phyloP scores from a whole-genome alignment of 163 green algal genomes.

The Volvox carteri region DNA sequence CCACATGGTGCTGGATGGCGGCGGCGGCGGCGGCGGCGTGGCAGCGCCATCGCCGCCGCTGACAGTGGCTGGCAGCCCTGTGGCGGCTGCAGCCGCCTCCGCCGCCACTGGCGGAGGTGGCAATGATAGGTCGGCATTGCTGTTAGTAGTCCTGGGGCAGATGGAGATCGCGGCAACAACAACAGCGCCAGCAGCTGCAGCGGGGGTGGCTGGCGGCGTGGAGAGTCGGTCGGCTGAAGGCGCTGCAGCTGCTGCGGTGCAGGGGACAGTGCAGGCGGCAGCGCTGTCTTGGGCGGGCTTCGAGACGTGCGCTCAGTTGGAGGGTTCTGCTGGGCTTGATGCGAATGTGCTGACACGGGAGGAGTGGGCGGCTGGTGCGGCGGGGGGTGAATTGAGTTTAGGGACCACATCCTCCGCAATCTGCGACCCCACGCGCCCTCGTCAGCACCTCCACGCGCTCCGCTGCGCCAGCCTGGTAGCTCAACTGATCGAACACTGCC shows the following conservation, averaged over 20 bases:
- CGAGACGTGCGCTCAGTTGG: not conserved
- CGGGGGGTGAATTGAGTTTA: not conserved
- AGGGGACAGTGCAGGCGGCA: not conserved
- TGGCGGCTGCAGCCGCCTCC: not conserved
- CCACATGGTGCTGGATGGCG: not conserved
- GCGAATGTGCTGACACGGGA: not conserved
- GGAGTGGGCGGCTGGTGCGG: not conserved
- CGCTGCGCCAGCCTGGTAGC: not conserved
- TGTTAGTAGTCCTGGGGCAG: not conserved
- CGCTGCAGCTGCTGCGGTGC: not conserved
- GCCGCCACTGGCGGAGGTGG: not conserved
- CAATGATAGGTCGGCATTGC: not conserved
- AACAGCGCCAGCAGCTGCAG: too few species aligned
- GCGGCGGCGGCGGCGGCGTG: not conserved
- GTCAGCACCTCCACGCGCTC: not conserved
- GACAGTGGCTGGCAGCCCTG: not conserved
- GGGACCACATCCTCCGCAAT: not conserved
- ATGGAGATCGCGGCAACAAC: not conserved
- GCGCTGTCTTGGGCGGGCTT: not conserved
- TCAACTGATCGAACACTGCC: not conserved
- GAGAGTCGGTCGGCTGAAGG: not conserved
- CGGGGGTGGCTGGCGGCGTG: not conserved
- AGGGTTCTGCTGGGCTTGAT: not conserved
- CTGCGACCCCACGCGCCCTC: not conserved
- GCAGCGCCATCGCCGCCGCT: not conserved